These are phyloP conservation scores for Cucurbita argyrosperma DNA, from an alignment of 306 rosid genomes.

Conservation along the genomic window DNA sequence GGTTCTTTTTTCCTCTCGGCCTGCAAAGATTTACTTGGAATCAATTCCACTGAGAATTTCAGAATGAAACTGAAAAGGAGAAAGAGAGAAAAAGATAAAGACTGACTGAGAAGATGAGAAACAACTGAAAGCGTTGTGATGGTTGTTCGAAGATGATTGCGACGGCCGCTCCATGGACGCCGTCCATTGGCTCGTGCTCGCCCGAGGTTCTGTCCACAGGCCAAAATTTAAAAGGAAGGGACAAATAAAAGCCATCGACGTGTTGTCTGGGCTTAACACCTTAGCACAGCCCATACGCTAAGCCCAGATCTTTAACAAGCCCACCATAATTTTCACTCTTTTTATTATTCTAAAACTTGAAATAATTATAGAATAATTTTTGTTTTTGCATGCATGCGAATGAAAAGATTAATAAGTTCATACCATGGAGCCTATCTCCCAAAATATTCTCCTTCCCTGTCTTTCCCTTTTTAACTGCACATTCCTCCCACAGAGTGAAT, in stretches of 20 bases:
- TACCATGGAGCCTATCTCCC: conserved; percentile 7
- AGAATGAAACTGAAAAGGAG: not conserved
- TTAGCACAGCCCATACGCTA: not conserved
- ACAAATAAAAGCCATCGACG: not conserved
- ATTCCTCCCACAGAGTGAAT: conserved; percentile 86
- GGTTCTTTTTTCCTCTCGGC: conserved; percentile 57
- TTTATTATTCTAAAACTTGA: not conserved
- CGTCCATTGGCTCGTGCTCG: conserved; percentile 52
- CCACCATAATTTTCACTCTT: not conserved
- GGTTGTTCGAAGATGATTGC: conserved; percentile 62
- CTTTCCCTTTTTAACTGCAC: conserved; percentile 65
- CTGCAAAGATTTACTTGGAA: conserved; percentile 21
- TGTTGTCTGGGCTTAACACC: not conserved
- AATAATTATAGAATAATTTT: not conserved
- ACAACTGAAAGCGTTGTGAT: conserved; percentile 50
- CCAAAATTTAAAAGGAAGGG: not conserved
- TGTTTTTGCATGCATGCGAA: not conserved
- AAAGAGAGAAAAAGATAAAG: not conserved
- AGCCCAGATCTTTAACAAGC: not conserved
- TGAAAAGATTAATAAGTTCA: not conserved
- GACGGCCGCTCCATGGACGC: conserved; percentile 47
- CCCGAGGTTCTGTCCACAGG: conserved; percentile 23
- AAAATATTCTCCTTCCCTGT: conserved; percentile 32
- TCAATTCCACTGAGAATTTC: not conserved
- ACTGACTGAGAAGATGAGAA: conserved; percentile 68